Percentiles rank a stretch among this genome's conserved stretches.
These are phyloP conservation scores for Tephrocybe sp. DNA, from an alignment of 768 basidiomycete species.

Conservation along the genomic window DNA sequence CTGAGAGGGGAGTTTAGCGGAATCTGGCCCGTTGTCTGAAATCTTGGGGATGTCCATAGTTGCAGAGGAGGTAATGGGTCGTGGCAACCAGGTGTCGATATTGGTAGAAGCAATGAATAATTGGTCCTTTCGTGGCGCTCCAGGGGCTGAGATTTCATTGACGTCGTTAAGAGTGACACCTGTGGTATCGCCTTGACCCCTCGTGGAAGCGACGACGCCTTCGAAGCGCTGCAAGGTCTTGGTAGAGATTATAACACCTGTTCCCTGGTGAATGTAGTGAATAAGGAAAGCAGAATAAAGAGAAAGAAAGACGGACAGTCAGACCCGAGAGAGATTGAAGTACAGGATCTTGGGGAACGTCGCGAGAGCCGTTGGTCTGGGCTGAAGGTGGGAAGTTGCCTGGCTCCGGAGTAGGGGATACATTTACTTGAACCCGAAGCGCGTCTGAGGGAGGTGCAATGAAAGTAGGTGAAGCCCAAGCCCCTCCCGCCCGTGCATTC, in stretches of 20 bases:
- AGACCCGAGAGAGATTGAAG: constrained; percentile 69
- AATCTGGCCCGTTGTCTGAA: constrained; percentile 78
- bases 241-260: constrained; percentile 73
- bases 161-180: constrained; percentile 79
- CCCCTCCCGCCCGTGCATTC: constrained; percentile 60
- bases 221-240: constrained; percentile 75
- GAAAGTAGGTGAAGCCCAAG: constrained; percentile 72
- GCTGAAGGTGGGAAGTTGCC: constrained; percentile 45
- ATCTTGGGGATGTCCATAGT: constrained; percentile 64
- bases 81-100: constrained; percentile 73
- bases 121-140: constrained; percentile 67
- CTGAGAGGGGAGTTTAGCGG: constrained; percentile 43
- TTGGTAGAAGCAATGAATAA: constrained; percentile 71
- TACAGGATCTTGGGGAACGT: constrained; percentile 54
- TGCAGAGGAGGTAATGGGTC: constrained; percentile 45
- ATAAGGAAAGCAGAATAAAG: background rate
- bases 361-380: constrained; percentile 51
- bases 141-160: constrained; percentile 68
- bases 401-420: constrained; percentile 34
- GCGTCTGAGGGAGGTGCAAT: constrained; percentile 52
- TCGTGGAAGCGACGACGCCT: constrained; percentile 64
- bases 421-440: constrained; percentile 33
- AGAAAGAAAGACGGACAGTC: constrained; percentile 50
- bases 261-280: constrained; percentile 44
- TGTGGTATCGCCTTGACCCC: constrained; percentile 61